Evolutionary conservation across 352 stramenopile genomes (phyloP), one percentile per base, ranked within the genome.

Genomic region (Phytopythium oedochilum): DNA sequence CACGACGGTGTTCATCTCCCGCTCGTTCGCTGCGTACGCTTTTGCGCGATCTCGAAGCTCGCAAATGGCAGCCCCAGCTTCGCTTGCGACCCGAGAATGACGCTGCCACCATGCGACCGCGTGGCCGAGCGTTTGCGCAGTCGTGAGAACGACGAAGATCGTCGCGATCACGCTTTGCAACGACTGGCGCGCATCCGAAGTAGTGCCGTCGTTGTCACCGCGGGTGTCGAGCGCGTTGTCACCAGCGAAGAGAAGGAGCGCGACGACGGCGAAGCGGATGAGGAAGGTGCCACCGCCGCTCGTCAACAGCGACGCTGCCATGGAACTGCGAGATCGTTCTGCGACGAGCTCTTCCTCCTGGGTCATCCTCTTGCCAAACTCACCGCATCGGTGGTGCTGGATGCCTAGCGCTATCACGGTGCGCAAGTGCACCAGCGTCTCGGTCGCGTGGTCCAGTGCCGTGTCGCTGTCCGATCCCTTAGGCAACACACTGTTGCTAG

Each of bases 1-100:
- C 20, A 53, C 29, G 29, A 53, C 47, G 2, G 47, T 53, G 31
- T 53, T 53, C 47, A 53, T 53, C 20, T 53, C 47, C 3, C 47
- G 31, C 47, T 53, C 47, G 20, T 20, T 6, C 7, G 31, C 47
- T 4, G 47, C 31, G 22, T 32, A 14, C 1, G 31, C 47, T 7
- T 43, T 31, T 2, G 47, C 47, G 4, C 31, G 26, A 31, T 53
- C 47, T 5, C 31, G 29, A n/a, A 53, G 20, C 20, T 28, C 47
- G 20, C 47, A 43, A 4, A 53, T 53, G n/a, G 17, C 47, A 2
- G 47, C 47, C 0, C 47, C 47, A 10, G 47, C 31, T 0, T 29
- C 47, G 20, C 15, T 31, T 10, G 34, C 47, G 10, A 12, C 3
- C 23, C 20, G 47, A 0, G 47, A 18, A 12, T 39, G 47, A 0